A percentile compares a stretch with the other conserved stretches of the same genome.
Evolutionary conservation across 768 basidiomycete species (phyloP).

Genomic region (Calvatia gigantea): DNA sequence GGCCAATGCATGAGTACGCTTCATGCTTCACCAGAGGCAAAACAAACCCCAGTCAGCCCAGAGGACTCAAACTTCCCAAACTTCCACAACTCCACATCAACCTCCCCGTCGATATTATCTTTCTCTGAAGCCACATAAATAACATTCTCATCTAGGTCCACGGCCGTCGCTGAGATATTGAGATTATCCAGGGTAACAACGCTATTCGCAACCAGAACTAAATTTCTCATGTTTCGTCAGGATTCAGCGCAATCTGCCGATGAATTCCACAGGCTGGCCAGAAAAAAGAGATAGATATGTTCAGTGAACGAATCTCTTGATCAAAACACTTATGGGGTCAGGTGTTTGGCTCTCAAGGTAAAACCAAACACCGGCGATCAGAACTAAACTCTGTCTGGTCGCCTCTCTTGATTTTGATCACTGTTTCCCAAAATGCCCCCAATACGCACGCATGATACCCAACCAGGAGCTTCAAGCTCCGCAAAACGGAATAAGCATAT

Average conservation of each 20-base stretch:
- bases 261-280: not conserved
- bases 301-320: slow-evolving; percentile 15
- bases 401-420: not conserved
- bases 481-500: slow-evolving; percentile 15
- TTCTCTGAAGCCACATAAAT: slow-evolving; percentile 58
- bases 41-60: not conserved
- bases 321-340: slow-evolving; percentile 13
- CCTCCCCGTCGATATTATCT: slow-evolving; percentile 40
- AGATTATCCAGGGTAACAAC: slow-evolving; percentile 24
- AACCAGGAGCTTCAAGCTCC: slow-evolving; percentile 24
- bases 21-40: not conserved
- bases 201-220: slow-evolving; percentile 37
- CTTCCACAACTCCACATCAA: slow-evolving; percentile 60
- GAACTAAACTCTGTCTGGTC: not conserved
- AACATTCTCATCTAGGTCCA: slow-evolving; percentile 63
- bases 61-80: slow-evolving; percentile 17
- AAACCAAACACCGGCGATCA: slow-evolving; percentile 17
- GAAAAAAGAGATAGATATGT: slow-evolving; percentile 8
- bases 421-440: slow-evolving; percentile 21
- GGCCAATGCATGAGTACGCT: not conserved
- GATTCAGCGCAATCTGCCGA: not conserved
- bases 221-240: slow-evolving; percentile 48
- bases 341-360: slow-evolving; percentile 18
- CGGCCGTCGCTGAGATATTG: slow-evolving; percentile 42
- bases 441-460: slow-evolving; percentile 19